Conservation (phyloP, 495 filamentous ascomycete species). For the Cercophora samala region DNA sequence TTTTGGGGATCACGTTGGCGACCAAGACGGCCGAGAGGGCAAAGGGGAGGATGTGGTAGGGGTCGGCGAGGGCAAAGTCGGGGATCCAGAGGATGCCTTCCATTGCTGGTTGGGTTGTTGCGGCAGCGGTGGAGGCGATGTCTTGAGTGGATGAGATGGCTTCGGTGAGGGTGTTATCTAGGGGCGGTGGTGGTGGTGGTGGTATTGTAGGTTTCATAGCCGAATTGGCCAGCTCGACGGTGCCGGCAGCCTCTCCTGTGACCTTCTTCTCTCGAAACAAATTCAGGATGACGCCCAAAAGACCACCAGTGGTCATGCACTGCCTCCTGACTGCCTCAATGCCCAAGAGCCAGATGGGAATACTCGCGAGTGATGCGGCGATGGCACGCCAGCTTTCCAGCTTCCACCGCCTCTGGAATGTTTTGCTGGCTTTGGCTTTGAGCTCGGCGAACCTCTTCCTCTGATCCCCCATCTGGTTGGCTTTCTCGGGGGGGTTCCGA, state of each 20-base stretch:
- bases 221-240: background rate
- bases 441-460: background rate
- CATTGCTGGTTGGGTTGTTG: background rate
- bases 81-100: constrained; percentile 64
- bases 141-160: background rate
- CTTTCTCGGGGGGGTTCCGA: too few relatives aligned
- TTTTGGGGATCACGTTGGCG: constrained; percentile 37
- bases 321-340: constrained; percentile 67
- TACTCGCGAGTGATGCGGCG: constrained; percentile 41
- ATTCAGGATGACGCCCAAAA: constrained; percentile 42
- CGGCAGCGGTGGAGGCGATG: background rate
- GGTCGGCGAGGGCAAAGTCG: constrained; percentile 68
- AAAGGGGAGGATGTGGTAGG: constrained; percentile 62
- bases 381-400: constrained; percentile 52
- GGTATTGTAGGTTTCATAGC: background rate
- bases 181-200: background rate
- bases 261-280: constrained; percentile 7
- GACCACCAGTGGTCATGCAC: constrained; percentile 53
- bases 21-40: constrained; percentile 51
- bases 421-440: constrained; percentile 34
- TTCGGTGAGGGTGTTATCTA: background rate
- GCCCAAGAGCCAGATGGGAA: constrained; percentile 66
- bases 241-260: background rate
- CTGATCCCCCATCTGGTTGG: background rate
- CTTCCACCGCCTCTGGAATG: constrained; percentile 32